Base-by-base conservation (phyloP, 2,329 filamentous ascomycete species). In the Talaromyces sp. region DNA sequence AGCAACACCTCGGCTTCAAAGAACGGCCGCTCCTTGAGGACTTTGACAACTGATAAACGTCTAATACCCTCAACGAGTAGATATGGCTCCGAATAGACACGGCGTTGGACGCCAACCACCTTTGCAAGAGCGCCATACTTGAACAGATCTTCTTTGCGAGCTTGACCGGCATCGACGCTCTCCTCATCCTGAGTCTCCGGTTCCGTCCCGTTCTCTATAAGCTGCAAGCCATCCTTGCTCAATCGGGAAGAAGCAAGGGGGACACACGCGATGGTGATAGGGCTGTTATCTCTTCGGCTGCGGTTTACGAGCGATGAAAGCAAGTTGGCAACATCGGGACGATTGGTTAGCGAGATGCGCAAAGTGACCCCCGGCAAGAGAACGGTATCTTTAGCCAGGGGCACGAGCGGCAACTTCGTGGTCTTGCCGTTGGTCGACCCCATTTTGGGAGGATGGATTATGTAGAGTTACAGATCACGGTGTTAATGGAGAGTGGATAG, bases 251-350 rank as follows among this genome's bases (percentile, higher is more conserved):
- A 95, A 66, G 83, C 88, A 64, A 97, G 82, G 21, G 95, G 95
- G 61, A 98, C 87, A 75, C 93, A 98, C 60, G 90, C 92, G 67
- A 98, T 88, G 8, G 90, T 88, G 68, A 96, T 86, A 68, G 86
- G 82, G 66, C 83, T 84, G 31, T 86, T 84, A 67, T 88, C 82
- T 1, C 81, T 85, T 70, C 87, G 88, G 31, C 88, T 88, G 68
- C 88, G 87, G 70, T 90, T 90, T 77, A 96, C 93, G 64, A 96
- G 86, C 69, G 89, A 88, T 21, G 92, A 90, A 63, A 99, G 86
- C 50, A 98, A 85, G 58, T 93, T 90, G 60, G 92, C 89, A 68
- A 98, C 89, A 76, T 98, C 95, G 68, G 91, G 87, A 58, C 93
- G 91, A 75, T 88, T 88, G 44, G 88, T 86, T 59, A 97, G 88